Evolutionary conservation across 169 alveolate species (phyloP).

Genomic region (Eimeria necatrix): DNA sequence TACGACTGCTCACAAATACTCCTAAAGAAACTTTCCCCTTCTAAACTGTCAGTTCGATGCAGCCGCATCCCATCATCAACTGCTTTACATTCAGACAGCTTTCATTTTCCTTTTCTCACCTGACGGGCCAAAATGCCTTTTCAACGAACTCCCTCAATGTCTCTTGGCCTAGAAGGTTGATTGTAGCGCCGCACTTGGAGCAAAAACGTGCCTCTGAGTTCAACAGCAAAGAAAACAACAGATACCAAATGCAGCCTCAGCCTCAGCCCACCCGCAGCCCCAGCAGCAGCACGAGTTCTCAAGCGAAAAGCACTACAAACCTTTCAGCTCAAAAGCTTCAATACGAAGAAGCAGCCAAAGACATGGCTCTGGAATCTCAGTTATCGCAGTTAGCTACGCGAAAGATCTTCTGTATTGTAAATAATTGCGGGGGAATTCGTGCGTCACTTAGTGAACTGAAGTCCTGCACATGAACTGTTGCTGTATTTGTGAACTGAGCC

Average conservation of each 20-base stretch:
- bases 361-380: too few species aligned
- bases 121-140: constrained; percentile 37
- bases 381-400: too few species aligned
- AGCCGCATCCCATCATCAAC: too few species aligned
- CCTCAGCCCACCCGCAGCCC: not conserved
- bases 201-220: constrained; percentile 62
- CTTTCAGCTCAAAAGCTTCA: not conserved
- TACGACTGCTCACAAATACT: not conserved
- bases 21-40: too few species aligned
- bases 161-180: constrained; percentile 40
- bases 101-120: not conserved
- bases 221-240: not conserved
- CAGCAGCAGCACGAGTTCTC: not conserved
- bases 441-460: not conserved
- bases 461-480: too few species aligned
- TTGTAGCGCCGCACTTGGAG: constrained; percentile 65
- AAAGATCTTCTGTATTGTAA: too few species aligned
- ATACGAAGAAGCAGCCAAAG: too few species aligned
- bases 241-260: not conserved
- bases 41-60: too few species aligned
- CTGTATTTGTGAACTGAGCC: too few species aligned
- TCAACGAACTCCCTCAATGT: constrained; percentile 71
- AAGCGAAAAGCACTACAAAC: not conserved
- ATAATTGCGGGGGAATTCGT: not conserved
- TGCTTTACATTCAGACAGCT: too few species aligned